These are phyloP conservation scores for Marasmius tenuissimus DNA, from an alignment of 1,284 basidiomycete genomes.

Conservation along the genomic window DNA sequence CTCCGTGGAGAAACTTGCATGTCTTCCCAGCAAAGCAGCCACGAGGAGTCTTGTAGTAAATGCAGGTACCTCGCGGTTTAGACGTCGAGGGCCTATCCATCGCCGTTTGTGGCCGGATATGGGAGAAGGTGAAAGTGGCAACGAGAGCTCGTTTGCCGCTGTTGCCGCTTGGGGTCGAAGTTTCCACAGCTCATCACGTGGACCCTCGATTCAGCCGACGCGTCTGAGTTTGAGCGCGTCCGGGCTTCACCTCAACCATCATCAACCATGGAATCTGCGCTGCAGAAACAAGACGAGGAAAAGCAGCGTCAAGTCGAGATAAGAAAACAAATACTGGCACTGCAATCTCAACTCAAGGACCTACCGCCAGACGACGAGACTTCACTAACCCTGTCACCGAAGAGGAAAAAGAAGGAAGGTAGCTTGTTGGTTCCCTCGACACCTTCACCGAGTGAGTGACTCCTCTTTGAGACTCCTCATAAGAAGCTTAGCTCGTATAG, in stretches of 20 bases:
- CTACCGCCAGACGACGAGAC: constrained; percentile 21
- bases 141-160: not conserved
- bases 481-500: constrained; percentile 29
- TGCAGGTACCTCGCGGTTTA: constrained; percentile 62
- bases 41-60: constrained; percentile 54
- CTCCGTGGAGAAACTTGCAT: constrained; percentile 76
- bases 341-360: constrained; percentile 37
- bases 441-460: constrained; percentile 64
- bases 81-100: constrained; percentile 54
- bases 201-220: not conserved
- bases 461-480: constrained; percentile 4
- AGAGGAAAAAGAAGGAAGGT: constrained; percentile 44
- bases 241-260: not conserved
- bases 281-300: constrained; percentile 24
- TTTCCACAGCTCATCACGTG: not conserved
- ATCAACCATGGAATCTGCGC: constrained; percentile 34
- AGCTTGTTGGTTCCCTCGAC: constrained; percentile 60
- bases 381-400: constrained; percentile 39
- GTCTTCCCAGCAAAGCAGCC: constrained; percentile 65
- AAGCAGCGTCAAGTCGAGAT: constrained; percentile 23
- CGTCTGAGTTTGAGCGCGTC: not conserved
- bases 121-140: not conserved
- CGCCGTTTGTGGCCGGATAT: not conserved
- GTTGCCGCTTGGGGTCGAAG: not conserved
- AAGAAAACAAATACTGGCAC: constrained; percentile 19